Evolutionary conservation across 2,329 filamentous ascomycete genomes (phyloP).

Genomic region (Volutella citrinella): DNA sequence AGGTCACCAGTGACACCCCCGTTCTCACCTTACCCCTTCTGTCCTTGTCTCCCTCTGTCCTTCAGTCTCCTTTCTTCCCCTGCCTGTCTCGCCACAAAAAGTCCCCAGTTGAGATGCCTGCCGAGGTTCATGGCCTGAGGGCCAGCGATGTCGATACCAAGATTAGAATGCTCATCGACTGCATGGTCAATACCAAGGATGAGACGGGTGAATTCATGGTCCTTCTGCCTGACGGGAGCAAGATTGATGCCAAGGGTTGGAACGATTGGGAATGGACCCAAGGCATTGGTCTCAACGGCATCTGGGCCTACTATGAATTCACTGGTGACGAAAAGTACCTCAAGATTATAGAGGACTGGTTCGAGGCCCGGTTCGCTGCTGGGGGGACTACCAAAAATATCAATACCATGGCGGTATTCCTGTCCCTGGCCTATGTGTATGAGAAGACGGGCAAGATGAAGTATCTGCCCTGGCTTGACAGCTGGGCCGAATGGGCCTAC

Average conservation of each 20-base stretch:
- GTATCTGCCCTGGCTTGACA: constrained; percentile 74
- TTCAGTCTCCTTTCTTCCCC: not conserved
- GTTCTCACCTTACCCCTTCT: too few relatives aligned
- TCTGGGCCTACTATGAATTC: constrained; percentile 78
- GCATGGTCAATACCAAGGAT: constrained; percentile 76
- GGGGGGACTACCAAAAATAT: constrained; percentile 80
- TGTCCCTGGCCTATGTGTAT: constrained; percentile 73
- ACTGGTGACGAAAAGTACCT: constrained; percentile 61
- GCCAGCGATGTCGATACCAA: constrained; percentile 47
- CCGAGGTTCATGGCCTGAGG: constrained; percentile 42
- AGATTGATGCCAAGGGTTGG: constrained; percentile 85
- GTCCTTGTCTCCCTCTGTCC: not conserved
- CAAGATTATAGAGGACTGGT: constrained; percentile 71
- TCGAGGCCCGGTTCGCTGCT: constrained; percentile 62
- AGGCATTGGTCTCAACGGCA: constrained; percentile 74
- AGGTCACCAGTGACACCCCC: too few relatives aligned
- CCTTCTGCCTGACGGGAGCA: constrained; percentile 65
- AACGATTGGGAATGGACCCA: constrained; percentile 83
- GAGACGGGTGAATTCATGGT: constrained; percentile 71
- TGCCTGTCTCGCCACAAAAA: constrained; percentile 8
- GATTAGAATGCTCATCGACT: constrained; percentile 66
- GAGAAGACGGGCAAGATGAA: constrained; percentile 67
- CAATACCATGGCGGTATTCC: constrained; percentile 80
- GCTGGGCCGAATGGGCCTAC: constrained; percentile 82
- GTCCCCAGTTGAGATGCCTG: too few relatives aligned